Evolutionary conservation across 495 filamentous ascomycete species (phyloP), one percentile per base, ranked within the genome.

Genomic region (Choiromyces venosus): DNA sequence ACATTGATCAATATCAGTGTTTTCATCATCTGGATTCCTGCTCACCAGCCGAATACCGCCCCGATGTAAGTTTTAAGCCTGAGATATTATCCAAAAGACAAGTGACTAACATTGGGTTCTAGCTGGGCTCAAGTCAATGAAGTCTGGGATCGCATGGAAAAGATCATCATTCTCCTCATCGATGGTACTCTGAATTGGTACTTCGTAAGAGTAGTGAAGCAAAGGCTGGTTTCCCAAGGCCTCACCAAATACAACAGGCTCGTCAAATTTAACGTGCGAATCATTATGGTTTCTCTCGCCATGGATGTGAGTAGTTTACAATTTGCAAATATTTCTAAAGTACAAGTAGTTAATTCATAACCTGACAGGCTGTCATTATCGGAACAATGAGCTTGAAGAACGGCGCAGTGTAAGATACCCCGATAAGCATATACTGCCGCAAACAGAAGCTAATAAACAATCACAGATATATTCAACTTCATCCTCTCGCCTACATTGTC

Each of bases 81-180:
- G n/a, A n/a, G n/a, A n/a, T n/a, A n/a, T n/a, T n/a, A n/a, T n/a
- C n/a, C n/a, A n/a, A n/a, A n/a, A n/a, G n/a, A n/a, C n/a, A n/a
- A n/a, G n/a, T n/a, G n/a, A n/a, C n/a, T n/a, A n/a, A n/a, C n/a
- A n/a, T n/a, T n/a, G n/a, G n/a, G n/a, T 33, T 56, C 52, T 35
- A 83, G 81, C 36, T 83, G 81, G 44, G 76, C 84, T 14, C 18
- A 64, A 7, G 83, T 85, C 74, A 88, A 88, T 76, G 72, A 74
- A 0, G 75, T 85, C 69, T 88, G 87, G 86, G 87, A 87, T 71
- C 81, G 85, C 12, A 69, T 80, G 7, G 84, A 86, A 37, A 88
- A 88, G 74, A 78, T 76, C 46, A 77, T 88, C 36, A 85, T 86
- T 71, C 72, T 86, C 37, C 40, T 85, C 73, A 80, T 87, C 21